phyloP scores from a whole-genome alignment of 192 early-diverging fungal genomes.

The Entomortierella parvispora region DNA sequence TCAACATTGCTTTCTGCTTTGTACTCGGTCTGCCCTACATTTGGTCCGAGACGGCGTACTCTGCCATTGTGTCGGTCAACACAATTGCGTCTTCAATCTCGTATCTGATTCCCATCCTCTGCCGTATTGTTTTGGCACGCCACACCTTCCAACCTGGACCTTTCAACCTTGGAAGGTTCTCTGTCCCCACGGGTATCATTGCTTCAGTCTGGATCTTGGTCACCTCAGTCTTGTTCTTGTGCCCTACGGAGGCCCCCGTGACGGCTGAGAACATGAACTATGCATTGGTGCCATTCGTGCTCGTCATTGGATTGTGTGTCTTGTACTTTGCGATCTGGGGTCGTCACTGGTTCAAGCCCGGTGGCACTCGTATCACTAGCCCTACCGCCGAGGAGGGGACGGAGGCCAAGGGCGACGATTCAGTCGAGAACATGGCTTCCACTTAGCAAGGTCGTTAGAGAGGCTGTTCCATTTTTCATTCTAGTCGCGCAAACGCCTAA shows the following conservation, averaged over 20 bases:
- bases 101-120: slow-evolving; percentile 60
- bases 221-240: slow-evolving; percentile 58
- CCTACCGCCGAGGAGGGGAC: background rate
- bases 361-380: slow-evolving; percentile 13
- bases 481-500: no score
- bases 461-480: no score
- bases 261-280: slow-evolving; percentile 62
- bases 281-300: slow-evolving; percentile 55
- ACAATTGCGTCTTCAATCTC: slow-evolving; percentile 63
- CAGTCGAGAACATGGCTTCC: no score
- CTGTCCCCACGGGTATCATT: slow-evolving; percentile 48
- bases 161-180: slow-evolving; percentile 56
- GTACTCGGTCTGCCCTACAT: slow-evolving; percentile 62
- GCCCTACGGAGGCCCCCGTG: slow-evolving; percentile 53
- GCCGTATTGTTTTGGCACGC: slow-evolving; percentile 55
- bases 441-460: no score
- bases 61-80: slow-evolving; percentile 65
- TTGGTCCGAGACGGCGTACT: slow-evolving; percentile 57
- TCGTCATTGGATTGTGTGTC: slow-evolving; percentile 56
- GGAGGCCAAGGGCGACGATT: background rate
- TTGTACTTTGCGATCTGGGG: slow-evolving; percentile 62
- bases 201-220: slow-evolving; percentile 54
- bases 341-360: slow-evolving; percentile 63
- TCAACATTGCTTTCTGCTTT: slow-evolving; percentile 60
- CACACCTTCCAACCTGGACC: slow-evolving; percentile 59